These are phyloP conservation scores for Aspergillus sp. DNA, from an alignment of 2,329 filamentous ascomycete species.

Conservation along the genomic window DNA sequence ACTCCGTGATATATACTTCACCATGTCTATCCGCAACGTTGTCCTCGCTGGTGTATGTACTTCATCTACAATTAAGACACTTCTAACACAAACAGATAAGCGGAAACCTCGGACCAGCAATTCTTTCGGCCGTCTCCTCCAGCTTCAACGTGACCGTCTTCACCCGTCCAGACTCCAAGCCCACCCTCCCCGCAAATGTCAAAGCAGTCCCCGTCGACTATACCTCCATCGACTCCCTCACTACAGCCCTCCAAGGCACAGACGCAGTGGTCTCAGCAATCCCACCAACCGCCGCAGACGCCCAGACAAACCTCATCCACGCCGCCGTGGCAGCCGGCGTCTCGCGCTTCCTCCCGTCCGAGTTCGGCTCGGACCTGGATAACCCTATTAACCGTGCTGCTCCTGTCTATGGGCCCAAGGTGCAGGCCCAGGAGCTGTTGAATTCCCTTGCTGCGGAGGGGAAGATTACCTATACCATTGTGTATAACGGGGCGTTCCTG, in stretches of 20 bases:
- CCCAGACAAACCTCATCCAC: constrained; percentile 11
- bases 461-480: constrained; percentile 32
- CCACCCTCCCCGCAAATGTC: constrained; percentile 4
- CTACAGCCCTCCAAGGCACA: constrained; percentile 25
- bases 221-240: constrained; percentile 25
- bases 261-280: constrained; percentile 31
- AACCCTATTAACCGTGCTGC: constrained; percentile 24
- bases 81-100: constrained; percentile 17
- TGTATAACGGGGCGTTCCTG: constrained; percentile 35
- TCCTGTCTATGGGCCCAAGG: constrained; percentile 34
- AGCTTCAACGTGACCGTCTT: constrained; percentile 28
- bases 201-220: constrained; percentile 28
- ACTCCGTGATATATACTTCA: neutral
- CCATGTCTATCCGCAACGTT: neutral
- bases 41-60: constrained; percentile 3
- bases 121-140: constrained; percentile 27
- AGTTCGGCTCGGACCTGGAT: constrained; percentile 34
- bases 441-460: constrained; percentile 19
- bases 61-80: neutral
- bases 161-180: constrained; percentile 18
- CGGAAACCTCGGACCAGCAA: constrained; percentile 29
- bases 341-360: constrained; percentile 28
- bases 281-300: neutral
- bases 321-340: constrained; percentile 11
- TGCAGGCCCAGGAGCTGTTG: constrained; percentile 29